Evolutionary conservation across 352 stramenopile genomes (phyloP), one percentile per base, ranked within the genome.

Genomic region (Globisporangium takayamanum): DNA sequence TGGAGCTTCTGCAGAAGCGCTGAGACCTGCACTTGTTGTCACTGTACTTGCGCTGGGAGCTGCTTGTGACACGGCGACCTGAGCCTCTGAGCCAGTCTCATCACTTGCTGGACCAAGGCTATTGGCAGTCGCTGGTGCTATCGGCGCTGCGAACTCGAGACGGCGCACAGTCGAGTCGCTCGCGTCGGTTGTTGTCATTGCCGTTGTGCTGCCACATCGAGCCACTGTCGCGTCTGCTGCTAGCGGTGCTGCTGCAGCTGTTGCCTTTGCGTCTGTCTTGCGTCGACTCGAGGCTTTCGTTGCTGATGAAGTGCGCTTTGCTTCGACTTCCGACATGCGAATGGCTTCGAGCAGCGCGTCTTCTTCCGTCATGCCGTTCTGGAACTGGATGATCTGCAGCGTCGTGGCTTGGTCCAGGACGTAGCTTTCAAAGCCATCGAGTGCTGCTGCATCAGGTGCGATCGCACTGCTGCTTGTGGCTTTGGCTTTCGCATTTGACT

Each of bases 331-430:
- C 0, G 80, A 92, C 64, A 88, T 80, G 37, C 81, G 74, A 48
- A 92, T 74, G 7, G 78, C 82, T 67, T 89, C 56, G 18, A 80
- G 54, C 18, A 86, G 60, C 4, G 82, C 82, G 44, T 92, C 82
- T 62, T 89, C 82, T 47, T 92, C 82, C 2, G 78, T 81, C 64
- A 92, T 71, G 28, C 84, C 80, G 53, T 86, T 57, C 57, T 92
- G 82, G 46, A 88, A 85, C 42, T 83, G 71, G 28, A 81, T 79
- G 54, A 85, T 74, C 50, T 87, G 64, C 18, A 71, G 51, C 15
- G 68, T 75, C 2, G 67, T 54, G 16, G 59, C 51, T 55, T 78
- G 67, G 25, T 78, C 65, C 53, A 61, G 50, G 39, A 78, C 58
- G 41, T 71, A 68, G 10, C 62, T 61, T 3, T 57, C 54, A 39